Conservation (phyloP, 2,329 filamentous ascomycete genomes). For the Pseudopithomyces maydicus region DNA sequence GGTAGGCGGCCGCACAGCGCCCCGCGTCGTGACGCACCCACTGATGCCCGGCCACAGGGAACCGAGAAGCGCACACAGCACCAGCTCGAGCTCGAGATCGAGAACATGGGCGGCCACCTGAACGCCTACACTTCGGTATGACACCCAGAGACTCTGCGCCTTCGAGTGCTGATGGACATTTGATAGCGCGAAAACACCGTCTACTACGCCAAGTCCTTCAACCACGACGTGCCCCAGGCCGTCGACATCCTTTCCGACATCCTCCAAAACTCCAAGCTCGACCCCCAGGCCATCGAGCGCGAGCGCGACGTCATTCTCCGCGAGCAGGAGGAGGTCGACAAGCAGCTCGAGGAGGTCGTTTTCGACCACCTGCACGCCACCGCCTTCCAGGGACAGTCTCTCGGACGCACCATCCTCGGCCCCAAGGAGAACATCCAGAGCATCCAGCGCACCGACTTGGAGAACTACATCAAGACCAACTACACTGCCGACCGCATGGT, state of each 20-base stretch:
- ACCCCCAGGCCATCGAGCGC: conserved; percentile 88
- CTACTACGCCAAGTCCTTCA: conserved; percentile 99
- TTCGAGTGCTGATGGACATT: conserved; percentile 45
- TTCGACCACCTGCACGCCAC: conserved; percentile 99
- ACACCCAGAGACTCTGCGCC: conserved; percentile 14
- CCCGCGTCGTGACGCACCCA: conserved; percentile 12
- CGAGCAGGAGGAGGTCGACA: conserved; percentile 99
- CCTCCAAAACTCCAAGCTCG: conserved; percentile 98
- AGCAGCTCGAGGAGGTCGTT: conserved; percentile 98
- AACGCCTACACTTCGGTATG: conserved; percentile 99
- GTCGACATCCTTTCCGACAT: conserved; percentile 99
- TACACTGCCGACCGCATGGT: conserved; percentile 99
- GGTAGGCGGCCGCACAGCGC: conserved; percentile 58
- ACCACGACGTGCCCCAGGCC: conserved; percentile 92
- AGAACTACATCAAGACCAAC: conserved; percentile 98
- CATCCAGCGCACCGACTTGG: conserved; percentile 88
- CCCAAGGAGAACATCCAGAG: conserved; percentile 98
- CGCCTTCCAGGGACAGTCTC: conserved; percentile 93
- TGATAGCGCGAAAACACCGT: conserved; percentile 92
- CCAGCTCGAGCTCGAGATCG: conserved; percentile 98
- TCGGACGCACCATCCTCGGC: conserved; percentile 96
- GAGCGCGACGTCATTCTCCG: conserved; percentile 98
- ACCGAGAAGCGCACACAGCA: conserved; percentile 93
- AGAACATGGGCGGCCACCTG: conserved; percentile 99
- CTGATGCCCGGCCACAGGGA: conserved; percentile 62